Evolutionary conservation across 2,329 filamentous ascomycete genomes (phyloP).

Genomic region (Ceratocystis alfenasii): DNA sequence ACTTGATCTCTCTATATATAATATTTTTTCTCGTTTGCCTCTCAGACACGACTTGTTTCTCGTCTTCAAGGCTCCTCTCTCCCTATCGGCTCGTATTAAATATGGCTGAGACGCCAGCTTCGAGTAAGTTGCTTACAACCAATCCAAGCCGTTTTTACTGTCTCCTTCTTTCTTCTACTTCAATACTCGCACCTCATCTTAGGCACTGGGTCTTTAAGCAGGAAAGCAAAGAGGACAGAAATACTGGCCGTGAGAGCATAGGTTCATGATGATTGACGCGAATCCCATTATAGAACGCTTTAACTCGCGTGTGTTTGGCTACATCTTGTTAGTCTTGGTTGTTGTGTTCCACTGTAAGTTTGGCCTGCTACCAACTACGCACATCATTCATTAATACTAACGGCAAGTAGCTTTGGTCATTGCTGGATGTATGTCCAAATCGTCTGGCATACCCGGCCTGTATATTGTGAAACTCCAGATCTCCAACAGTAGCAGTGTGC

Average conservation of each 20-base stretch:
- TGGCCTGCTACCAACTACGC: neutral
- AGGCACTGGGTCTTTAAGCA: neutral
- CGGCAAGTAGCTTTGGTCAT: conserved; percentile 13
- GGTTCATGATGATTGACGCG: conserved; percentile 16
- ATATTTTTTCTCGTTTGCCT: neutral
- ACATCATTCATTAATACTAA: neutral
- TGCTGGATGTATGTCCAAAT: conserved; percentile 22
- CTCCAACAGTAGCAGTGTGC: conserved; percentile 11
- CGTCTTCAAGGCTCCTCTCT: neutral
- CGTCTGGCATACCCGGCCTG: conserved; percentile 19
- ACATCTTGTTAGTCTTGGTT: conserved; percentile 20
- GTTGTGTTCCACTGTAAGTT: conserved; percentile 21
- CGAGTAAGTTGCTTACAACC: conserved; percentile 16
- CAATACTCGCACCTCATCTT: neutral
- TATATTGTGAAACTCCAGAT: conserved; percentile 21
- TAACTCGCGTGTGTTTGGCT: conserved; percentile 22
- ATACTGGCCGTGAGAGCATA: neutral
- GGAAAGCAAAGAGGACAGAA: neutral
- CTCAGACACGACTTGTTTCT: neutral
- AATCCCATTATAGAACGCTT: conserved; percentile 19
- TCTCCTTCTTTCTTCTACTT: neutral
- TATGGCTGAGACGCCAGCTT: conserved; percentile 22
- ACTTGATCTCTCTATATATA: neutral
- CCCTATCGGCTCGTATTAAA: conserved; percentile 12
- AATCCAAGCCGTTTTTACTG: conserved; percentile 2